Conservation (phyloP, 2,329 filamentous ascomycete species). For the Aspergillus alliaceus region DNA sequence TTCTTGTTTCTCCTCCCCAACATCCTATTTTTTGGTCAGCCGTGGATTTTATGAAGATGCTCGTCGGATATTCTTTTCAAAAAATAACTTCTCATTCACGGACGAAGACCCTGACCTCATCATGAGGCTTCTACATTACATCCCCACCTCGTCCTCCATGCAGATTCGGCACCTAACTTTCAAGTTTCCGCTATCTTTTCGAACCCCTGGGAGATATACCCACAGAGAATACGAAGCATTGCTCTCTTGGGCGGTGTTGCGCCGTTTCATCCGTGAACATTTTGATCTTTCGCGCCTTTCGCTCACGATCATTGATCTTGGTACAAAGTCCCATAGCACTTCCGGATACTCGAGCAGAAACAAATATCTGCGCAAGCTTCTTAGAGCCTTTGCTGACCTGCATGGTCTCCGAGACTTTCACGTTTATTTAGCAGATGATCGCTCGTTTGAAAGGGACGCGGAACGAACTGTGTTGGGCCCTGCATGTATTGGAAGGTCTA, state of each 20-base stretch:
- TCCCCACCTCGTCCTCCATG: conserved; percentile 20
- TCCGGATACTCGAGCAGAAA: conserved; percentile 3
- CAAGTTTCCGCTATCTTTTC: conserved; percentile 18
- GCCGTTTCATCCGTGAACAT: conserved; percentile 30
- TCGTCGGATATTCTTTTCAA: conserved; percentile 21
- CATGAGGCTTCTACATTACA: conserved; percentile 19
- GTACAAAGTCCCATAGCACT: background rate
- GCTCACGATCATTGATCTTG: conserved; percentile 21
- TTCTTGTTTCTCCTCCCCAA: conserved; percentile 22
- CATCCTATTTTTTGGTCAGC: conserved; percentile 26
- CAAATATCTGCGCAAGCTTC: conserved; percentile 18
- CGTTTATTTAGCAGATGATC: conserved; percentile 20
- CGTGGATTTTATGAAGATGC: conserved; percentile 23
- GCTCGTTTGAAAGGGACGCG: conserved; percentile 16
- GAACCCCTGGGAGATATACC: conserved; percentile 2
- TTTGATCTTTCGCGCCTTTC: conserved; percentile 22
- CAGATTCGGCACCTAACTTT: conserved; percentile 22
- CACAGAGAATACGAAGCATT: conserved; percentile 12
- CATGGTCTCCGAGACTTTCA: conserved; percentile 19
- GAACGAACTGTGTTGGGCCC: conserved; percentile 17
- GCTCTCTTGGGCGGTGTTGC: conserved; percentile 23
- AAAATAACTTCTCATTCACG: conserved; percentile 22
- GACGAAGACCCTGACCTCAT: conserved; percentile 23
- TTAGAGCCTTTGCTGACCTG: conserved; percentile 20
- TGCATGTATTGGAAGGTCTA: background rate